Conservation (phyloP, 2,329 filamentous ascomycete species). For the Albifimbria verrucaria region DNA sequence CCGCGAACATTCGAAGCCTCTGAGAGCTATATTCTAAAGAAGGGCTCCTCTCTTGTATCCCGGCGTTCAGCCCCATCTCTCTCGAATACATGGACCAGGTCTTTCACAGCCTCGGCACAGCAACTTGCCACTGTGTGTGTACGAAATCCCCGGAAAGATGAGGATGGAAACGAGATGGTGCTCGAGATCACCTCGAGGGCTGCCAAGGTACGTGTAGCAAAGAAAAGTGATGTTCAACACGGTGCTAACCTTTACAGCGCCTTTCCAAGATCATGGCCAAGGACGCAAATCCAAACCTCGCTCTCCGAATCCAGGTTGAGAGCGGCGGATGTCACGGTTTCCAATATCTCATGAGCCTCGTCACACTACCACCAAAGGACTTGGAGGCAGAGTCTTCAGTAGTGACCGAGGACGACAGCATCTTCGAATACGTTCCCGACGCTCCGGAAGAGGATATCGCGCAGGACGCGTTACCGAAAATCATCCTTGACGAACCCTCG, state of each 20-base stretch:
- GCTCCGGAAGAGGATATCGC: conserved; percentile 28
- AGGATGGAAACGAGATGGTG: conserved; percentile 79
- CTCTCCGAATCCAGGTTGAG: conserved; percentile 88
- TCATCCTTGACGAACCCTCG: conserved; percentile 85
- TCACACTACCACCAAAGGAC: conserved; percentile 50
- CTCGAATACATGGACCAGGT: conserved; percentile 10
- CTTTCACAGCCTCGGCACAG: conserved; percentile 35
- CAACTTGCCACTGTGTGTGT: conserved; percentile 45
- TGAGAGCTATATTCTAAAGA: conserved; percentile 1
- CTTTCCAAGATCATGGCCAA: conserved; percentile 73
- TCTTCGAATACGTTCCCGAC: conserved; percentile 69
- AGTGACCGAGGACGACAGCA: conserved; percentile 73
- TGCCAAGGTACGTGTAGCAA: conserved; percentile 3
- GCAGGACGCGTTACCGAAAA: conserved; percentile 55
- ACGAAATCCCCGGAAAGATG: conserved; percentile 73
- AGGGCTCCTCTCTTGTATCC: neutral
- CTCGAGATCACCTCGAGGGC: conserved; percentile 70
- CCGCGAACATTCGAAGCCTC: conserved; percentile 3
- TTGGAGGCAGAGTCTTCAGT: conserved; percentile 29
- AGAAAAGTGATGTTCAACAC: conserved; percentile 4
- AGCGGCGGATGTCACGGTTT: conserved; percentile 96
- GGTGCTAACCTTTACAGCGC: conserved; percentile 43
- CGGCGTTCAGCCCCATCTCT: conserved; percentile 4
- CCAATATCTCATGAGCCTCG: conserved; percentile 91
- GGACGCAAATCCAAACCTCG: conserved; percentile 72